Conservation (phyloP, 2,329 filamentous ascomycete genomes). For the Microascus cirrosus region DNA sequence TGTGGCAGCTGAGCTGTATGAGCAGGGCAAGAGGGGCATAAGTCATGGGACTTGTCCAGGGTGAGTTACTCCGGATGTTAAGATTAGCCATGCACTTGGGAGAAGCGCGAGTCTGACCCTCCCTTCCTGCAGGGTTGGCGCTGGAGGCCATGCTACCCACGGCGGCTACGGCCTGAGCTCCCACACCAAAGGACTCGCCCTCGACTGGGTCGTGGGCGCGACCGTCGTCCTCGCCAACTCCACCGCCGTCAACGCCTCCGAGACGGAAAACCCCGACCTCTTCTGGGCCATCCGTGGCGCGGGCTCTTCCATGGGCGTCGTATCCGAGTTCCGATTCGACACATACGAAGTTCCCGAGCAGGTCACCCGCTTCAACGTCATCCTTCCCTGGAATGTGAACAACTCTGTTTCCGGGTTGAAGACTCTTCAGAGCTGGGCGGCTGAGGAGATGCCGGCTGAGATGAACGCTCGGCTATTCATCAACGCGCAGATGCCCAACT, state of each 20-base stretch:
- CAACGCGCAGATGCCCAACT: constrained; percentile 8
- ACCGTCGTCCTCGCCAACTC: constrained; percentile 24
- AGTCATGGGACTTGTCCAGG: constrained; percentile 31
- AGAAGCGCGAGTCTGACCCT: neutral
- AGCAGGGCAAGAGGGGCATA: constrained; percentile 21
- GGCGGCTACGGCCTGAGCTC: constrained; percentile 21
- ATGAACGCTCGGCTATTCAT: constrained; percentile 18
- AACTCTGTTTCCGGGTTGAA: constrained; percentile 10
- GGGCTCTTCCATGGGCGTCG: constrained; percentile 28
- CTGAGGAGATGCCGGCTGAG: constrained; percentile 10
- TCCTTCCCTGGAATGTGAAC: constrained; percentile 5
- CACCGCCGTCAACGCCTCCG: constrained; percentile 17
- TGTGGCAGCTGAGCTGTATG: constrained; percentile 22
- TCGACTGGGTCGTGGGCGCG: constrained; percentile 22
- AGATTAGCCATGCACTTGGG: neutral
- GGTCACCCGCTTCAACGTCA: constrained; percentile 16
- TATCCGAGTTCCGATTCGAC: constrained; percentile 24
- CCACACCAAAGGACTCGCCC: constrained; percentile 14
- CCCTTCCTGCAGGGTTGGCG: constrained; percentile 21
- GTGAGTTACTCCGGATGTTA: constrained; percentile 3
- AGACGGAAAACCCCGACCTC: constrained; percentile 23
- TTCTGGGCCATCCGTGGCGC: constrained; percentile 32
- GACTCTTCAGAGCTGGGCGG: constrained; percentile 14
- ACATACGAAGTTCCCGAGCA: constrained; percentile 23
- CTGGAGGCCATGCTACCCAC: constrained; percentile 33